Evolutionary conservation across 768 basidiomycete species (phyloP), one percentile per base, ranked within the genome.

Genomic region (Kwoniella sp.): DNA sequence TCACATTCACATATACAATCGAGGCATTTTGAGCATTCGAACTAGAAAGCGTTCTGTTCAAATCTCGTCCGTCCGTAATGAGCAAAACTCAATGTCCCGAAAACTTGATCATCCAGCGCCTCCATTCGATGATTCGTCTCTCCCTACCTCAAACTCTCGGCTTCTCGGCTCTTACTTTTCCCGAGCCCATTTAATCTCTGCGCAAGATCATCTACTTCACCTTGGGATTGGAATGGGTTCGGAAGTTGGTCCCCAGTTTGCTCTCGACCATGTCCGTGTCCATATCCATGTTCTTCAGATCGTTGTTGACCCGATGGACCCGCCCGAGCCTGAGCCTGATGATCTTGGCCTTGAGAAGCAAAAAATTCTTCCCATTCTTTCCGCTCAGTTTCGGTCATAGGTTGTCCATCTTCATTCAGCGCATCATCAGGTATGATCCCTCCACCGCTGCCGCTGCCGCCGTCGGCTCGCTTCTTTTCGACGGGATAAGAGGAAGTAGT

Each of bases 321-420:
- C 2, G n/a, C 52, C 5, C 30, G 52, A 54, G 2, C 17, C 22
- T 52, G 22, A 52, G 6, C 27, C 24, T 15, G 51, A 33, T 44
- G 40, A 29, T 4, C 21, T 30, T 36, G n/a, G 8, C 48, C 44
- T 4, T 29, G 46, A 6, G 49, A 51, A 24, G 25, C 63, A 12
- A 64, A 49, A 27, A 65, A 68, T 51, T 72, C 61, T 51, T 71
- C 73, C 73, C 73, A 74, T 50, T 71, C 73, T 46, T 63, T 64
- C 58, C 58, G 60, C 61, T 74, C 73, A 8, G 63, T 53, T 26
- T 74, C 73, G 19, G 47, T 68, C 73, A 74, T 69, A 26, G 59
- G 61, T 29, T 68, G 63, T 9, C 58, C 64, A 27, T 53, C 63
- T 10, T 30, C 55, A 19, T 50, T 37, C 8, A 60, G n/a, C 19